A percentile compares a stretch with the other conserved stretches of the same genome.
phyloP scores from a whole-genome alignment of 148 eudicot genomes.

The Amaranthus cruentus region DNA sequence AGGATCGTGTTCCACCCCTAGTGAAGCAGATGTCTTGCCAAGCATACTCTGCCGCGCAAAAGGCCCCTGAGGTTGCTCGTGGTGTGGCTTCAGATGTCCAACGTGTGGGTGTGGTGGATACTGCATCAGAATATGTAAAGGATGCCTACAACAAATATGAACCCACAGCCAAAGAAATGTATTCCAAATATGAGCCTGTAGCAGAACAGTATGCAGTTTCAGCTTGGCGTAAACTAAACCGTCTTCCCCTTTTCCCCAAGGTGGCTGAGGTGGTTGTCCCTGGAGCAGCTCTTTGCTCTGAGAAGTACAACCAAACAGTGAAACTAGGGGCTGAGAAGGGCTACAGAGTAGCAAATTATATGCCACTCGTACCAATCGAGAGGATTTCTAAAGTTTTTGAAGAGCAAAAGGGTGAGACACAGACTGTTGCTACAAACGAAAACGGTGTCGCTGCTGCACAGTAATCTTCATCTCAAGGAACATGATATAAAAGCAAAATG shows the following conservation, averaged over 20 bases:
- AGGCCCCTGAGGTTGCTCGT: conserved; percentile 72
- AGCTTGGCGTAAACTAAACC: conserved; percentile 71
- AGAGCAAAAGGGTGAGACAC: conserved; percentile 16
- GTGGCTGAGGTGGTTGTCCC: conserved; percentile 77
- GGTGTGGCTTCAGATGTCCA: conserved; percentile 67
- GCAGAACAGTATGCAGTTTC: conserved; percentile 80
- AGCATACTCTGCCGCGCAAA: conserved; percentile 61
- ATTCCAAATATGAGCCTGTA: conserved; percentile 75
- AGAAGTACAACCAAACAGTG: conserved; percentile 78
- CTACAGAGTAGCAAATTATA: conserved; percentile 62
- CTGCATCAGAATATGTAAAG: conserved; percentile 75
- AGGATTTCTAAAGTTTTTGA: conserved; percentile 73
- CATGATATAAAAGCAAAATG: neutral
- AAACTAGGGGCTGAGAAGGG: conserved; percentile 59
- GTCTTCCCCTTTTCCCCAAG: conserved; percentile 73
- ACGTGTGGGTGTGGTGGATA: conserved; percentile 57
- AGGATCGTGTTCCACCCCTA: conserved; percentile 52
- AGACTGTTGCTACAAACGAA: conserved; percentile 13
- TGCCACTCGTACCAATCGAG: conserved; percentile 83
- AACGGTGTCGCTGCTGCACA: conserved; percentile 19
- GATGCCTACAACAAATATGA: conserved; percentile 62
- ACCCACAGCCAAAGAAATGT: conserved; percentile 78
- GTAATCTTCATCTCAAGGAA: neutral
- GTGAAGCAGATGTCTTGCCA: conserved; percentile 58
- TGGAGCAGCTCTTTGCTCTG: conserved; percentile 65